Evolutionary conservation across 768 basidiomycete genomes (phyloP).

Genomic region (Suillus bovinus): DNA sequence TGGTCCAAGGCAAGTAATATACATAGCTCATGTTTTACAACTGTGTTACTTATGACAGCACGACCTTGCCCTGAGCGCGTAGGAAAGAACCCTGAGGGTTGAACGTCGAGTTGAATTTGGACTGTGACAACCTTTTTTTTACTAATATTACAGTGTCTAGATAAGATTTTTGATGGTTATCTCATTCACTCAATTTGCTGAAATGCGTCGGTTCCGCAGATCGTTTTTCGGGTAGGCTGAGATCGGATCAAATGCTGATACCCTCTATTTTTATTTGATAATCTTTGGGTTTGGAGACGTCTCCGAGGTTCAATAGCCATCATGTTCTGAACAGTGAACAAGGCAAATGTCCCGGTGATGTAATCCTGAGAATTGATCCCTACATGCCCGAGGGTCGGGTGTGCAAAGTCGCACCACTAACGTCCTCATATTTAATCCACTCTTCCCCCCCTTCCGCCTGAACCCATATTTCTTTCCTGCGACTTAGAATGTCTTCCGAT

Average conservation of each 20-base stretch:
- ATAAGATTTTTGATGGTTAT: neutral
- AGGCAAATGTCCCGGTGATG: neutral
- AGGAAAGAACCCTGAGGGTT: neutral
- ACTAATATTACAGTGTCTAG: neutral
- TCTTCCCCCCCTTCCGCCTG: neutral
- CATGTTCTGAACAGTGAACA: neutral
- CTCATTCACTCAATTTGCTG: neutral
- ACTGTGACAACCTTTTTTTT: neutral
- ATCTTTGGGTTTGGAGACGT: neutral
- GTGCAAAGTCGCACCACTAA: neutral
- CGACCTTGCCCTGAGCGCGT: no score
- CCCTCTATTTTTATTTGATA: neutral
- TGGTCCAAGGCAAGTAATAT: no score
- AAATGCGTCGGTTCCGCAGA: neutral
- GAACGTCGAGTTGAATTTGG: neutral
- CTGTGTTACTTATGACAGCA: no score
- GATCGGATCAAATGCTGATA: neutral
- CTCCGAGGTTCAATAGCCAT: neutral
- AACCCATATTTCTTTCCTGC: neutral
- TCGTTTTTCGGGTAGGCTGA: neutral
- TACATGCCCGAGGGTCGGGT: neutral
- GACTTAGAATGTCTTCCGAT: neutral
- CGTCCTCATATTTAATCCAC: neutral
- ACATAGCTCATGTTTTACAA: no score
- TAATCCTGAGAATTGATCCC: neutral